phyloP scores from a whole-genome alignment of 2,329 filamentous ascomycete genomes.

The Colletotrichum sp. region DNA sequence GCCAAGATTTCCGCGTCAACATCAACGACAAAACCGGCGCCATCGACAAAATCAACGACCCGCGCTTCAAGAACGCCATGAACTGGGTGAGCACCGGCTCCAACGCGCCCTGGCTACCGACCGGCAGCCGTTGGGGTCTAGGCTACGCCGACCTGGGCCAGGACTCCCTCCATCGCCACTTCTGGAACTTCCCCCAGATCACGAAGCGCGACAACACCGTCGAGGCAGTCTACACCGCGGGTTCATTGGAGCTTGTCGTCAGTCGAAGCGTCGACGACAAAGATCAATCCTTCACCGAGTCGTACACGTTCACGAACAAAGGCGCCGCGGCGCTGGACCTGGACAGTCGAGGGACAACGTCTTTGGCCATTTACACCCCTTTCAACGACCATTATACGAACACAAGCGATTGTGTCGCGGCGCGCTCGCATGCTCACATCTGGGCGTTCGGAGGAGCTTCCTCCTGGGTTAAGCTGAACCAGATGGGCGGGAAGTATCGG shows the following conservation, averaged over 20 bases:
- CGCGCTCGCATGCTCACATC: neutral
- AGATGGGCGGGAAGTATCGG: conserved; percentile 9
- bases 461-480: conserved; percentile 10
- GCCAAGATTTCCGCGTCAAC: neutral
- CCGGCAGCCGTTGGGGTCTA: conserved; percentile 12
- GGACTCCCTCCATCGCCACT: neutral
- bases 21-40: conserved; percentile 1
- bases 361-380: neutral
- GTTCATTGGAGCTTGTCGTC: neutral
- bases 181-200: conserved; percentile 2
- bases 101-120: conserved; percentile 11
- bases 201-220: neutral
- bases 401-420: neutral
- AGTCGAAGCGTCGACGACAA: neutral
- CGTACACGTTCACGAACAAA: conserved; percentile 12
- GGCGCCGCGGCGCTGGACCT: neutral
- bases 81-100: conserved; percentile 13
- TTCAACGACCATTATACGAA: conserved; percentile 21
- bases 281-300: neutral
- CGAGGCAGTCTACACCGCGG: neutral
- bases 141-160: conserved; percentile 8
- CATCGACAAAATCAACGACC: neutral
- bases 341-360: neutral
- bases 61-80: neutral
- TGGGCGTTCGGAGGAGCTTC: conserved; percentile 9